Conservation (phyloP, 2,329 filamentous ascomycete genomes). For the Stagonosporopsis vannaccii region DNA sequence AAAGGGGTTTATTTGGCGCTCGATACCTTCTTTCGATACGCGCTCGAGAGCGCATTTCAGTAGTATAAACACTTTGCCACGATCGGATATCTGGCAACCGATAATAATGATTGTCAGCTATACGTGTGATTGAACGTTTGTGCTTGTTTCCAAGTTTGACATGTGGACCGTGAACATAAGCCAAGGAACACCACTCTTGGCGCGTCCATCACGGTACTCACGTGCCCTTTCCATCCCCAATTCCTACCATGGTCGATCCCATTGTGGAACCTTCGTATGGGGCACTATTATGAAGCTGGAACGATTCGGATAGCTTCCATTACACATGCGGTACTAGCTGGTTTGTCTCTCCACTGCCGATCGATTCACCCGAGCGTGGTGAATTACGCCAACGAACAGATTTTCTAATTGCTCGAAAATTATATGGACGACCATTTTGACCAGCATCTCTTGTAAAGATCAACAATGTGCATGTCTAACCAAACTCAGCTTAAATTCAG, state of each 20-base stretch:
- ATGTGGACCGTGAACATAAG: background rate
- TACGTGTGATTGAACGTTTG: background rate
- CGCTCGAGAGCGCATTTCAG: background rate
- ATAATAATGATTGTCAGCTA: background rate
- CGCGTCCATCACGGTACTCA: slow-evolving; percentile 14
- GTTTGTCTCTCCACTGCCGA: too few species aligned
- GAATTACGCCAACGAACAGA: too few species aligned
- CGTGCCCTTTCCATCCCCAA: background rate
- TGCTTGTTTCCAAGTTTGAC: background rate
- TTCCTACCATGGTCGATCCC: background rate
- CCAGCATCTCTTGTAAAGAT: background rate
- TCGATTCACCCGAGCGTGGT: too few species aligned
- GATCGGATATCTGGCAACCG: background rate
- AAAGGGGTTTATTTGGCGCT: background rate
- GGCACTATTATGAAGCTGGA: too few species aligned
- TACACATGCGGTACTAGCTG: too few species aligned
- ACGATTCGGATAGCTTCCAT: too few species aligned
- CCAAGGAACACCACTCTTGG: slow-evolving; percentile 12
- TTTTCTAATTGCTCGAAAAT: too few species aligned
- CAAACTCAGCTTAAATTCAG: slow-evolving; percentile 37
- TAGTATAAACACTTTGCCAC: background rate
- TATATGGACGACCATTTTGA: background rate
- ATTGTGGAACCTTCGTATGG: too few species aligned
- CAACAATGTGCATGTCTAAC: background rate
- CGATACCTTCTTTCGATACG: background rate